These are phyloP conservation scores for Coniochaeta sp. DNA, from an alignment of 2,329 filamentous ascomycete species.

Conservation along the genomic window DNA sequence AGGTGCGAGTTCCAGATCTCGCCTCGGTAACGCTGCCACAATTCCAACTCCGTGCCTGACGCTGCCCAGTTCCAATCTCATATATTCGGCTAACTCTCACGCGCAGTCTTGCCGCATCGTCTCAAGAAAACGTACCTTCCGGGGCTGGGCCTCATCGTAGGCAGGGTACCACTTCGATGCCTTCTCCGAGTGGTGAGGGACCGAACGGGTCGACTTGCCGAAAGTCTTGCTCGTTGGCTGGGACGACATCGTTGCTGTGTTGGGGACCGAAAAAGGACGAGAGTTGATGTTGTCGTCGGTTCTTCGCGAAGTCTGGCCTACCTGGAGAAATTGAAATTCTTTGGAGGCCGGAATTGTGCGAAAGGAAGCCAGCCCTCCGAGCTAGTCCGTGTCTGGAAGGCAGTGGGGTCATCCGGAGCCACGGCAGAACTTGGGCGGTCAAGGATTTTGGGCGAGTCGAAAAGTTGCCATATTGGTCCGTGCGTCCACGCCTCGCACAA, in stretches of 20 bases:
- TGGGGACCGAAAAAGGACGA: conserved; percentile 4
- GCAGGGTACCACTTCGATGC: conserved; percentile 99
- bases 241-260: conserved; percentile 50
- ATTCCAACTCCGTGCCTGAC: background rate
- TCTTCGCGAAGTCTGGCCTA: conserved; percentile 5
- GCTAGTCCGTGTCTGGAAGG: background rate
- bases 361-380: background rate
- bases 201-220: conserved; percentile 89
- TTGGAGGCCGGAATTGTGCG: background rate
- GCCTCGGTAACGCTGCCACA: background rate
- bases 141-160: conserved; percentile 79
- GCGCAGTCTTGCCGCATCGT: conserved; percentile 12
- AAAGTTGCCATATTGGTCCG: background rate
- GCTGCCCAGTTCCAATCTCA: background rate
- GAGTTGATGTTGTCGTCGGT: conserved; percentile 8
- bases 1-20: background rate
- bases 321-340: conserved; percentile 2
- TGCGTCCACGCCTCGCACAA: background rate
- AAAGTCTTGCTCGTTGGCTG: conserved; percentile 81
- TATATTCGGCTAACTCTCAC: conserved; percentile 2
- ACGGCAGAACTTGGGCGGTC: background rate
- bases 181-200: conserved; percentile 83
- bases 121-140: conserved; percentile 76
- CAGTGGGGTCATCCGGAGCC: background rate
- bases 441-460: background rate